Evolutionary conservation across 441 rosid species (phyloP), one percentile per base, ranked within the genome.

Genomic region (Metrosideros polymorpha): DNA sequence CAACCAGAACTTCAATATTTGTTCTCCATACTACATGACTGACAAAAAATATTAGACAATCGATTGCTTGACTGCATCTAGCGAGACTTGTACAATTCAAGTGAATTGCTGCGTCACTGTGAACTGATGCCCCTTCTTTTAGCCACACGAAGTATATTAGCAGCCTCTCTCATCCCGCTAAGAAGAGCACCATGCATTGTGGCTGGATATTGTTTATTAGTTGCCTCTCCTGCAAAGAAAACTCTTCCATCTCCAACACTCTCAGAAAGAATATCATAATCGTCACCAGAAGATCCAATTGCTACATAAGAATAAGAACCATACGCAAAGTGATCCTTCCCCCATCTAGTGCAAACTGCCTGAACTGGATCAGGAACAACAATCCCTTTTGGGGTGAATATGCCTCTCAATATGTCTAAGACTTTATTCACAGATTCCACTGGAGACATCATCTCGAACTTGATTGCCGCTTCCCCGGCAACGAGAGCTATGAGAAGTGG

Each of bases 121-220:
- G 83, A 63, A 87, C 84, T 25, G 52, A 86, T 42, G 90, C 86
- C 82, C 88, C 98, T 93, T 90, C 92, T 93, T 89, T 91, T 94
- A 43, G 95, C 92, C 86, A 93, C 94, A 87, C 98, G 93, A 85
- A 93, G 92, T 49, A 95, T 95, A 87, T 93, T 94, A 54, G 98
- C 98, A 17, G 98, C 98, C 90, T 97, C 98, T 85, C 98, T 95
- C 99, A 97, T 96, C 61, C 99, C 98, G 57, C 99, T 97, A 50
- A 97, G 90, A 89, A 97, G 94, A 19, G 98, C 99, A 88, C 99
- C 98, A 76, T 97, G 99, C 99, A 97, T 97, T 59, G 98, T 96
- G n/a, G 99, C 99, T 25, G 98, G 98, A 88, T 97, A 94, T 76
- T 97, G 98, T 89, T 91, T 95, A 86, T 95, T 97, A 18, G 99